These are phyloP conservation scores for Exophiala xenobiotica DNA, from an alignment of 2,329 filamentous ascomycete genomes.

Conservation along the genomic window DNA sequence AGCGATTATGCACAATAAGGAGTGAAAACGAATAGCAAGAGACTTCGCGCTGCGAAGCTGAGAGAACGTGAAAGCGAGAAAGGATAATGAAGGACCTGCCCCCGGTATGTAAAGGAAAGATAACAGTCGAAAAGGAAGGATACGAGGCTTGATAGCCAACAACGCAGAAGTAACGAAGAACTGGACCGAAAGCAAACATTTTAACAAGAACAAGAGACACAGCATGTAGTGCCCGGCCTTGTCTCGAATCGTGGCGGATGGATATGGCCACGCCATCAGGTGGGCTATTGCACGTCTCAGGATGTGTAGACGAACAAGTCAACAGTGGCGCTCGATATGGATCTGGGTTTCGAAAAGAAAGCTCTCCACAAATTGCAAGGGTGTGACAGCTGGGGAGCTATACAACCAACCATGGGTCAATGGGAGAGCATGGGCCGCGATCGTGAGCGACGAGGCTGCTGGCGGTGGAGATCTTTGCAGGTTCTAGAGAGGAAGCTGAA, in stretches of 20 bases:
- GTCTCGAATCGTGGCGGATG: constrained; percentile 22
- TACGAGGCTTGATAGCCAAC: constrained; percentile 21
- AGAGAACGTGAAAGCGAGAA: constrained; percentile 22
- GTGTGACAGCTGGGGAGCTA: constrained; percentile 11
- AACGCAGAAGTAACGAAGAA: constrained; percentile 20
- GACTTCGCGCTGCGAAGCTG: constrained; percentile 8
- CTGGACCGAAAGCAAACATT: constrained; percentile 18
- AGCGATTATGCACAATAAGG: constrained; percentile 11
- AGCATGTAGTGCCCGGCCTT: constrained; percentile 10
- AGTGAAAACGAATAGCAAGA: constrained; percentile 9
- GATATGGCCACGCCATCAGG: constrained; percentile 18
- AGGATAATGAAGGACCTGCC: constrained; percentile 23
- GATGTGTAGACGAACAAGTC: constrained; percentile 7
- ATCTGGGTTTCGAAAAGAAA: constrained; percentile 12
- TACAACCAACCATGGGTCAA: constrained; percentile 11
- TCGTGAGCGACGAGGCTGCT: constrained; percentile 15
- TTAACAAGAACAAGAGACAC: constrained; percentile 13
- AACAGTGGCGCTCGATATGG: constrained; percentile 11
- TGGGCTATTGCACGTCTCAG: constrained; percentile 26
- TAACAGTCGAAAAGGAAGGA: constrained; percentile 12
- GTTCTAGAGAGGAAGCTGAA: constrained; percentile 11
- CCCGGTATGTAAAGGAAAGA: constrained; percentile 15
- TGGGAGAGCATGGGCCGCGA: constrained; percentile 16
- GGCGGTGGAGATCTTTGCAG: constrained; percentile 16
- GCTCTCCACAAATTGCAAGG: constrained; percentile 16